Base-by-base conservation (phyloP, 1,139 yeast genomes). In the Saccharomyces hybrid region DNA sequence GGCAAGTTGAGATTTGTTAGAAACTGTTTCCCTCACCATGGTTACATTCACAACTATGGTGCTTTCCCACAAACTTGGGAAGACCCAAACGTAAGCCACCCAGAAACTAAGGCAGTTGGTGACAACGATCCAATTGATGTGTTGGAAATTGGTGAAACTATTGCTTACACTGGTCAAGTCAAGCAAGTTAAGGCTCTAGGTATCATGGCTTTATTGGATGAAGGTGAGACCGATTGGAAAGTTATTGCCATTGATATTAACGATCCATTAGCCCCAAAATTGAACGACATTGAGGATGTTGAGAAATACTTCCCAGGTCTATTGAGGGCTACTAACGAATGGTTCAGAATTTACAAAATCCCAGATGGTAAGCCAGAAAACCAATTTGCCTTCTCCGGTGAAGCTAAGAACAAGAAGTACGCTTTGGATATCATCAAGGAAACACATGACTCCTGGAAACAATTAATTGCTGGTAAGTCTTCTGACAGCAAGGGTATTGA, bases 41-140 rank as follows among this genome's bases (percentile, higher is more conserved):
- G 96, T 57, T 88, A 88, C 74, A 81, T 91, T 61, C 96, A 87
- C 75, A 89, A 88, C 76, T 89, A 89, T 68, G 96, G 96, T 65
- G 96, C 96, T 31, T 82, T 89, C 76, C 96, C 96, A 53, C 96
- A 88, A 73, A 89, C 96, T 32, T 89, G 96, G 96, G 96, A 89
- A 73, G 95, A 89, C 66, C 95, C 95, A 56, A 82, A 81, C 62
- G 71, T 66, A 58, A 70, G 69, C 48, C 86, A 85, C 74, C 85
- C 88, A 59, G 93, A 85, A 69, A 85, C 95, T 57, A 84, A 84
- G 66, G 88, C 90, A 56, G 81, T 72, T 61, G 96, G 96, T 64
- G 96, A 89, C 71, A 85, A 88, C 70, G 96, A 89, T 76, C 96
- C 96, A 48, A 76, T 89, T 65, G 96, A 89, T 67, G 95, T 88